Evolutionary conservation across 257 asterid genomes (phyloP).

Genomic region (Paraleonurus japonicus): DNA sequence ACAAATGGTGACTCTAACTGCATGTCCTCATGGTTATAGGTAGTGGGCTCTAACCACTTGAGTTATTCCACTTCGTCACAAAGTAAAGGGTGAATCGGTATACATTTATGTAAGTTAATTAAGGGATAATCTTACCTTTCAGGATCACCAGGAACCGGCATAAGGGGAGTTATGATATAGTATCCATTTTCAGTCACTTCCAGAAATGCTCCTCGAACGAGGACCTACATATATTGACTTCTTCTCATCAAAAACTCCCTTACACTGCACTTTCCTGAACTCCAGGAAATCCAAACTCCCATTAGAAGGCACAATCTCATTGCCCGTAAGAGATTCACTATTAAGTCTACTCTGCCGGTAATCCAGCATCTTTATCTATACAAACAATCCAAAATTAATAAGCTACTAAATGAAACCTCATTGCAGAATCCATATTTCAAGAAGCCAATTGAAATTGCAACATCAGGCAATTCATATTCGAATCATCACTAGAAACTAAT

Average conservation of each 20-base stretch:
- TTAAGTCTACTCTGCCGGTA: slow-evolving; percentile 65
- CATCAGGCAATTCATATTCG: slow-evolving; percentile 6
- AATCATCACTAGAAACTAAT: neutral
- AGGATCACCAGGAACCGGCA: slow-evolving; percentile 56
- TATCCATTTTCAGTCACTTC: slow-evolving; percentile 97
- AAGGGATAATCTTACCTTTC: slow-evolving; percentile 50
- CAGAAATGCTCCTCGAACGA: slow-evolving; percentile 96
- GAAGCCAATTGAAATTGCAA: slow-evolving; percentile 4
- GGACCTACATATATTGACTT: slow-evolving; percentile 83
- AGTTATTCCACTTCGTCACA: too few relatives aligned
- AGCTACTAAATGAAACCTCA: neutral
- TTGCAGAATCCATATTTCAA: neutral
- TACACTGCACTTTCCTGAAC: slow-evolving; percentile 72
- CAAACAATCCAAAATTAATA: slow-evolving; percentile 12
- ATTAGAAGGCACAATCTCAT: slow-evolving; percentile 40
- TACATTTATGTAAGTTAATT: neutral
- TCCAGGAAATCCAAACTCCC: slow-evolving; percentile 55
- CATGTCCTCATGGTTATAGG: too few relatives aligned
- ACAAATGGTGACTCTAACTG: too few relatives aligned
- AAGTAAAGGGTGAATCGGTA: too few relatives aligned
- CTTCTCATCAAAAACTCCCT: slow-evolving; percentile 77
- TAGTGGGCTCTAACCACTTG: too few relatives aligned
- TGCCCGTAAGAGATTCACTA: slow-evolving; percentile 62
- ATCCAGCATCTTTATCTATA: slow-evolving; percentile 73
- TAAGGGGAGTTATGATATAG: slow-evolving; percentile 76